Base-by-base conservation (phyloP, 1,284 basidiomycete genomes). In the Tylopilus sp. region DNA sequence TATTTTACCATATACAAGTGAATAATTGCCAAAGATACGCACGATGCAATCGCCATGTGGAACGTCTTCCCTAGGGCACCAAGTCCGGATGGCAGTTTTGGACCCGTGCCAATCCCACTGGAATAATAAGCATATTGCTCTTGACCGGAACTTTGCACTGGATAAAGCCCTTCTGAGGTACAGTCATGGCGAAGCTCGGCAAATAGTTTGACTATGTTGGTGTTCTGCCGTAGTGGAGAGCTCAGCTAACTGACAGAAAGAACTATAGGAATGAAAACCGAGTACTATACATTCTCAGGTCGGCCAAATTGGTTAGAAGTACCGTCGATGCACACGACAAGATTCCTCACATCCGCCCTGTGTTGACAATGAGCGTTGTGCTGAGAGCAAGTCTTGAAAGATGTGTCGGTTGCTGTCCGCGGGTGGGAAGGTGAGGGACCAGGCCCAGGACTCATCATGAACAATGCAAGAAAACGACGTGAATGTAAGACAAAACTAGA, bases 21-120 rank as follows among this genome's bases (percentile, higher is more conserved):
- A 6, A 49, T 16, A 10, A 32, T 22, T 1, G 19, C 41, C n/a
- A 13, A 7, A 26, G n/a, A 9, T 29, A 33, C 54, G 9, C 41
- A 60, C 44, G 36, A 60, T 33, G 62, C 51, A 24, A 58, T 5
- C 8, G 49, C 54, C 61, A 44, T 33, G 39, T 77, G 73, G n/a
- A n/a, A n/a, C n/a, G n/a, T n/a, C n/a, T n/a, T n/a, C n/a, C n/a
- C n/a, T n/a, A n/a, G n/a, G n/a, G n/a, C n/a, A n/a, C n/a, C 55
- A 57, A 33, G 9, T 70, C 26, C 66, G 32, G 39, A 53, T 66
- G 16, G 39, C 39, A 9, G 57, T n/a, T n/a, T n/a, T n/a, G n/a
- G 72, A 57, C 70, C 72, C 6, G 74, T 77, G 32, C 77, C 77
- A 44, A 79, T 73, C 3, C 78, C 78, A 63, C 76, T 79, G 61